A percentile compares a stretch with the other conserved stretches of the same genome.
Evolutionary conservation across 805 yeast genomes (phyloP).

Genomic region (Diddensiella santjacobensis): DNA sequence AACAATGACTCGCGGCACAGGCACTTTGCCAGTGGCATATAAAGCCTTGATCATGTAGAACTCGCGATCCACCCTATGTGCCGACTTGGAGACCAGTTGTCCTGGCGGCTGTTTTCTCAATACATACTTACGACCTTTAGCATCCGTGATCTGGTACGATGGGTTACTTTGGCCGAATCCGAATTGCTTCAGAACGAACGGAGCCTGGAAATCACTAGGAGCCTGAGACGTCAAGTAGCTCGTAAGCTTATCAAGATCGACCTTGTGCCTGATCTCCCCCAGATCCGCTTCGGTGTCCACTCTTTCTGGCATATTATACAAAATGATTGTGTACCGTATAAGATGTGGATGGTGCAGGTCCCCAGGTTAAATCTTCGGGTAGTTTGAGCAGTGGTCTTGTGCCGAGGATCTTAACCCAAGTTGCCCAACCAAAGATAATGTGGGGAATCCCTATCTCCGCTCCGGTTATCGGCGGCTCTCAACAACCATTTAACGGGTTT

Average conservation of each 20-base stretch:
- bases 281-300: constrained; percentile 35
- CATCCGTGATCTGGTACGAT: constrained; percentile 48
- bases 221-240: constrained; percentile 25
- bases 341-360: too few species aligned
- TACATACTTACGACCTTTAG: constrained; percentile 41
- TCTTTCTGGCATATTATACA: constrained; percentile 8
- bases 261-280: constrained; percentile 27
- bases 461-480: too few species aligned
- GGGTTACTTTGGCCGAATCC: constrained; percentile 64
- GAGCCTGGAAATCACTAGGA: constrained; percentile 28
- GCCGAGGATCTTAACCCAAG: too few species aligned
- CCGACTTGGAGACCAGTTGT: constrained; percentile 49
- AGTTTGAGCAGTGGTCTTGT: too few species aligned
- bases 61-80: constrained; percentile 63
- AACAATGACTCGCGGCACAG: constrained; percentile 50
- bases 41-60: constrained; percentile 47
- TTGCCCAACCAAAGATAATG: too few species aligned
- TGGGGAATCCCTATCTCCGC: too few species aligned
- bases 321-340: too few species aligned
- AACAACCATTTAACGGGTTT: too few species aligned
- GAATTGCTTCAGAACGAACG: constrained; percentile 47
- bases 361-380: too few species aligned
- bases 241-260: constrained; percentile 29
- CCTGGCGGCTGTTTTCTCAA: constrained; percentile 55
- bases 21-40: constrained; percentile 38